A percentile compares a stretch with the other conserved stretches of the same genome.
These are phyloP conservation scores for Verticillium dahliae DNA, from an alignment of 2,329 filamentous ascomycete genomes.

Conservation along the genomic window DNA sequence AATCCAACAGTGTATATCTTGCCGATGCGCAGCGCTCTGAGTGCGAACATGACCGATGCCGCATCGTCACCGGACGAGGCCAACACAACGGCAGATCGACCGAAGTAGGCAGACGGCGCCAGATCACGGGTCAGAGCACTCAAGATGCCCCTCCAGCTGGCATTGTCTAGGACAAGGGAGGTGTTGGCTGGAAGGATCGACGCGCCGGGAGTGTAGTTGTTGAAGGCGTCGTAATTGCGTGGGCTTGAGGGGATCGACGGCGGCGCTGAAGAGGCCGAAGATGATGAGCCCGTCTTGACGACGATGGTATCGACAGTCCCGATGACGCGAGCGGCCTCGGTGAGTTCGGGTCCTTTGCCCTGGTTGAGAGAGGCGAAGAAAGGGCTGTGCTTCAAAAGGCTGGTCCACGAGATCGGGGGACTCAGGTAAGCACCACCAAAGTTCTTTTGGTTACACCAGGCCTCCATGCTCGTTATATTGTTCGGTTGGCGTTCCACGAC, in stretches of 20 bases:
- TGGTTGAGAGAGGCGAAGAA: slow-evolving; percentile 45
- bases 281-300: slow-evolving; percentile 43
- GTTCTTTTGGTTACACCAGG: slow-evolving; percentile 63
- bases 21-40: slow-evolving; percentile 67
- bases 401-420: slow-evolving; percentile 57
- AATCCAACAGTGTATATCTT: slow-evolving; percentile 84
- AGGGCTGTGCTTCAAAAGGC: slow-evolving; percentile 50
- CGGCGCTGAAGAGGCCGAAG: slow-evolving; percentile 35
- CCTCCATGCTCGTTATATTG: slow-evolving; percentile 60
- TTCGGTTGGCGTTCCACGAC: slow-evolving; percentile 66
- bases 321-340: slow-evolving; percentile 70
- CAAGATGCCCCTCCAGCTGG: slow-evolving; percentile 78
- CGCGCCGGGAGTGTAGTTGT: background rate
- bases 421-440: slow-evolving; percentile 82
- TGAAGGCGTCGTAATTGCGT: slow-evolving; percentile 20
- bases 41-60: slow-evolving; percentile 70
- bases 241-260: slow-evolving; percentile 43
- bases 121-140: slow-evolving; percentile 76
- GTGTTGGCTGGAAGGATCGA: slow-evolving; percentile 36
- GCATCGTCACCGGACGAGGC: slow-evolving; percentile 69
- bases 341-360: slow-evolving; percentile 51
- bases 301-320: slow-evolving; percentile 79
- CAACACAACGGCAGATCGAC: slow-evolving; percentile 68
- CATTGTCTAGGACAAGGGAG: slow-evolving; percentile 70
- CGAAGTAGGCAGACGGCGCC: slow-evolving; percentile 73